Conservation (phyloP, 345 rosid genomes). For the Citrus australasica region DNA sequence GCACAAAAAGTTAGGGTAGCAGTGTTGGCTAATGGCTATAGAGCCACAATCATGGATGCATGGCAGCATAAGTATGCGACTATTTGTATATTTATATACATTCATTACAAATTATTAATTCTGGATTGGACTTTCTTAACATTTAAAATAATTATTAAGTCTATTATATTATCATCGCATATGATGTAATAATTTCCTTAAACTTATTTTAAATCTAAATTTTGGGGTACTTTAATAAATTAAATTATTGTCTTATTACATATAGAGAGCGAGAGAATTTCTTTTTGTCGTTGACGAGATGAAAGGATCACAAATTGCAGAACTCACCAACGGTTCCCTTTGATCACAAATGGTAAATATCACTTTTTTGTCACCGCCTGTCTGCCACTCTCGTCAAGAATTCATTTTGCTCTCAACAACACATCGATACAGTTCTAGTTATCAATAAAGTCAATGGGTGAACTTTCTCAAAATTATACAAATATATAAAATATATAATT, state of each 20-base stretch:
- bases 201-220: too few relatives aligned
- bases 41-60: conserved; percentile 31
- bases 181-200: too few relatives aligned
- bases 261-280: not conserved
- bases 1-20: conserved; percentile 29
- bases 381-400: conserved; percentile 19
- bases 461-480: not conserved
- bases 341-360: not conserved
- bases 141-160: too few relatives aligned
- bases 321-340: not conserved
- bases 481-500: too few relatives aligned
- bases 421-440: not conserved
- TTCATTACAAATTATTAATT: too few relatives aligned
- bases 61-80: conserved; percentile 14
- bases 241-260: too few relatives aligned
- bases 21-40: not conserved
- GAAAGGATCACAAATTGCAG: conserved; percentile 8
- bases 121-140: too few relatives aligned
- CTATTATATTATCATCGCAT: too few relatives aligned
- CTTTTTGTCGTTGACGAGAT: not conserved
- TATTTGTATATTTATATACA: not conserved
- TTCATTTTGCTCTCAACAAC: not conserved
- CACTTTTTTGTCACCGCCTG: conserved; percentile 16
- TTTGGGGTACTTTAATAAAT: not conserved
- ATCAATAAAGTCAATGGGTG: not conserved